Evolutionary conservation across 441 rosid genomes (phyloP), one percentile per base, ranked within the genome.

Genomic region (Euphorbia schlechtendalii): DNA sequence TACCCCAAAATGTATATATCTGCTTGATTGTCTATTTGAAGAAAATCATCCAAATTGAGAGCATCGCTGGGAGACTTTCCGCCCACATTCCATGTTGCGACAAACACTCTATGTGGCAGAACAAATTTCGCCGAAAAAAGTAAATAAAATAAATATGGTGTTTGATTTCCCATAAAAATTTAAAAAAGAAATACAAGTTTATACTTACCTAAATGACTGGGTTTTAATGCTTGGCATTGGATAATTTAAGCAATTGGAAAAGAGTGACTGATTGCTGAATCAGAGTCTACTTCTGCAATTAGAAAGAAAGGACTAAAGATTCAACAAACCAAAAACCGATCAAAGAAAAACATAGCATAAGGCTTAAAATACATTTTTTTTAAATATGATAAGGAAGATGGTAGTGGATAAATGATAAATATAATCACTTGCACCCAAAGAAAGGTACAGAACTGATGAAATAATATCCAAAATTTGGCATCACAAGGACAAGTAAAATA

Each of bases 61-160:
- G 75, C 81, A 57, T 66, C 71, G 57, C 76, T 76, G n/a, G 99
- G 99, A 63, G 96, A 72, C 73, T 81, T 88, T 51, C 99, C 99
- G 64, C 96, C 99, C 55, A 89, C 96, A 63, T 94, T 94, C 99
- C 99, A 90, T 8, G 99, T 94, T 30, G 93, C 92, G 15, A 83
- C 83, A 72, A 84, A 87, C 65, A 90, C 75, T 79, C 99, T 94
- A 78, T 3, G 46, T 53, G 24, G 7, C 20, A 61, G 52, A 43
- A 68, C 45, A 45, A 45, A 45, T 45, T 28, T 22, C 15, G 48
- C 0, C 43, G 61, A 5, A 13, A 34, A 66, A 53, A 12, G 12
- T n/a, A 30, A 11, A 51, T 17, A 28, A 43, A 7, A 36, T 4
- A 24, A 20, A 11, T 13, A 55, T 10, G 14, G n/a, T 6, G 41